These are phyloP conservation scores for Dactylellina sp. DNA, from an alignment of 2,329 filamentous ascomycete genomes.

Conservation along the genomic window DNA sequence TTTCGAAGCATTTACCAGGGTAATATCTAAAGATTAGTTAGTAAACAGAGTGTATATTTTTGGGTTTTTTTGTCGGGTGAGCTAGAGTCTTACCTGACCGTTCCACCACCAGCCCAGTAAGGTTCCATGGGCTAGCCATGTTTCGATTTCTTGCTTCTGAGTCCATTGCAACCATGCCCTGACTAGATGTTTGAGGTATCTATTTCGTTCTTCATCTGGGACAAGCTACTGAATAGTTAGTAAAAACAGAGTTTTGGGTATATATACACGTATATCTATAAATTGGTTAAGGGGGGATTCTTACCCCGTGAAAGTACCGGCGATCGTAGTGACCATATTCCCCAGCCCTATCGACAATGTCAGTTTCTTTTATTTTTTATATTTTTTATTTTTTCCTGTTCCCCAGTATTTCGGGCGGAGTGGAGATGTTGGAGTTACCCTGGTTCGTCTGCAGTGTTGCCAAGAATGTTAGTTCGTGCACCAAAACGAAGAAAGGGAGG, in stretches of 20 bases:
- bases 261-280: neutral
- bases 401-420: neutral
- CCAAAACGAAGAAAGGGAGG: no score
- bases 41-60: conserved; percentile 5
- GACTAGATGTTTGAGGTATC: conserved; percentile 76
- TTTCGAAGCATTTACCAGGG: conserved; percentile 56
- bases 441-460: conserved; percentile 17
- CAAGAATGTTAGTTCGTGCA: no score
- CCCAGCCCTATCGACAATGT: conserved; percentile 9
- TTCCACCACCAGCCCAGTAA: conserved; percentile 93
- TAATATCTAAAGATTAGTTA: conserved; percentile 52
- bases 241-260: conserved; percentile 61
- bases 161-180: conserved; percentile 79
- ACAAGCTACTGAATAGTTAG: conserved; percentile 69
- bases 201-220: conserved; percentile 74
- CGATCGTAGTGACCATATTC: conserved; percentile 41
- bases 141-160: conserved; percentile 75
- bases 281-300: neutral
- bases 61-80: no score
- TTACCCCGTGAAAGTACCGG: conserved; percentile 32
- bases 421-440: conserved; percentile 6
- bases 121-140: conserved; percentile 88
- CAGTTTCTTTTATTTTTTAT: conserved; percentile 2
- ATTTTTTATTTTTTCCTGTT: neutral
- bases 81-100: conserved; percentile 66